phyloP scores from a whole-genome alignment of 2,329 filamentous ascomycete genomes.

The Fusarium papillatum region DNA sequence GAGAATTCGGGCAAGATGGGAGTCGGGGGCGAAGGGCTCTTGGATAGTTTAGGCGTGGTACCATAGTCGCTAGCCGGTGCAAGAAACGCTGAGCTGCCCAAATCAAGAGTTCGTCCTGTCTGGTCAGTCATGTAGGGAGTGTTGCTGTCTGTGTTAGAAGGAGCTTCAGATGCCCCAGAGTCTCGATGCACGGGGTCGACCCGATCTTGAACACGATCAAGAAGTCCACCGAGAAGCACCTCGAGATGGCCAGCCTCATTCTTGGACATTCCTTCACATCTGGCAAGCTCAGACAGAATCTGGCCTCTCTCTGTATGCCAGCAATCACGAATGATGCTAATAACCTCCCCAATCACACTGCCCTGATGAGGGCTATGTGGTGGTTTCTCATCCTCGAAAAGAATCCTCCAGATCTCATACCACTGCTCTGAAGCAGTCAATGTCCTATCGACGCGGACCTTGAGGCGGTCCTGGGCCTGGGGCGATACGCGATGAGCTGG shows the following conservation, averaged over 20 bases:
- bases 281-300: background rate
- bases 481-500: background rate
- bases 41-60: background rate
- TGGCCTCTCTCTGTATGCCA: background rate
- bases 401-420: background rate
- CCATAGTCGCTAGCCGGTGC: background rate
- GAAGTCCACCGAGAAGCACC: background rate
- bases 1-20: background rate
- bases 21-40: background rate
- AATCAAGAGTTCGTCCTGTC: background rate
- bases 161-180: background rate
- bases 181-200: background rate
- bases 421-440: background rate
- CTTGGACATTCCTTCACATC: background rate
- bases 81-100: background rate
- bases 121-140: background rate
- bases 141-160: background rate
- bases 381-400: background rate
- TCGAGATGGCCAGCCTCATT: background rate
- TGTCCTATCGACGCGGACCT: background rate
- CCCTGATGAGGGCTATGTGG: background rate
- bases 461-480: background rate
- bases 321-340: constrained; percentile 2
- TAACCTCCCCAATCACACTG: background rate
- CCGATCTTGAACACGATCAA: background rate